Percentiles rank a stretch among this genome's conserved stretches.
These are phyloP conservation scores for Candida fluviatilis DNA, from an alignment of 805 yeast genomes.

Conservation along the genomic window DNA sequence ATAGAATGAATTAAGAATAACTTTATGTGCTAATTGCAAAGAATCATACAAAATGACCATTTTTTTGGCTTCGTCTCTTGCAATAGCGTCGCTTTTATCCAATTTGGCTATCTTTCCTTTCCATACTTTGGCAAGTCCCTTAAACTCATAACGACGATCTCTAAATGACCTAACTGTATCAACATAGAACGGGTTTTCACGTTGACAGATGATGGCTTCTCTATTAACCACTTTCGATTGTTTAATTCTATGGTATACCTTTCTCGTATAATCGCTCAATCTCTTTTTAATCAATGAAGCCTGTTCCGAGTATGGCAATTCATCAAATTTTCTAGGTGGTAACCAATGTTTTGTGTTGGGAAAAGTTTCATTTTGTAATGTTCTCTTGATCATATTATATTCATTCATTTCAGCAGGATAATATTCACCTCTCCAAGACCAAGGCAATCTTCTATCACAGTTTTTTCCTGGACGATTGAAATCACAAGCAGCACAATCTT, in stretches of 20 bases:
- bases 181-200: conserved; percentile 96
- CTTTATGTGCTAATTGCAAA: conserved; percentile 93
- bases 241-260: conserved; percentile 77
- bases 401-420: conserved; percentile 90
- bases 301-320: conserved; percentile 73
- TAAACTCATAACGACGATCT: conserved; percentile 94
- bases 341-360: conserved; percentile 56
- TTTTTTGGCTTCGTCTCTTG: conserved; percentile 84
- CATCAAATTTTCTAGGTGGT: conserved; percentile 66
- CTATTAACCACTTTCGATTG: conserved; percentile 80
- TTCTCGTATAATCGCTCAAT: conserved; percentile 76
- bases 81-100: conserved; percentile 48
- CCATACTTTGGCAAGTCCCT: conserved; percentile 92
- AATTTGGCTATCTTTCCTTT: conserved; percentile 69
- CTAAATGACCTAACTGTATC: conserved; percentile 91
- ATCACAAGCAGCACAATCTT: conserved; percentile 96
- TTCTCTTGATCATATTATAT: conserved; percentile 82
- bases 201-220: conserved; percentile 92
- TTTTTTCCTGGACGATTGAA: conserved; percentile 92
- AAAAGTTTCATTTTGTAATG: conserved; percentile 73
- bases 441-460: conserved; percentile 86
- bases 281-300: conserved; percentile 71
- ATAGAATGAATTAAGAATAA: conserved; percentile 91
- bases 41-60: conserved; percentile 94
- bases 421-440: conserved; percentile 99